A percentile compares a stretch with the other conserved stretches of the same genome.
phyloP scores from a whole-genome alignment of 768 basidiomycete species.

The Lentinula sp. region DNA sequence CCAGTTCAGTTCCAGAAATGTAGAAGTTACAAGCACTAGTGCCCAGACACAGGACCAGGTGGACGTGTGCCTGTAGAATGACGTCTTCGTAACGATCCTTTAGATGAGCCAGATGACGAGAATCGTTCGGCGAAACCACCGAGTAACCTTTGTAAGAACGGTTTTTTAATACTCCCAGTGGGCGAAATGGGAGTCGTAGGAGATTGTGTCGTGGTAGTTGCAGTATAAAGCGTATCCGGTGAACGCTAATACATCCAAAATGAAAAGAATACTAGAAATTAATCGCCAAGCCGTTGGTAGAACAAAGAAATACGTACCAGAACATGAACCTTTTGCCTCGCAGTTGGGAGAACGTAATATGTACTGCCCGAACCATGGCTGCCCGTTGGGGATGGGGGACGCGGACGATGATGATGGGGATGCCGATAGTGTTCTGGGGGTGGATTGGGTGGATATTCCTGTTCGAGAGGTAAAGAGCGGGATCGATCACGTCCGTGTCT shows the following conservation, averaged over 20 bases:
- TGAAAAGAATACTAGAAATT: constrained; percentile 18
- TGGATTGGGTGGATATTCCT: constrained; percentile 8
- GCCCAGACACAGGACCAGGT: constrained; percentile 2
- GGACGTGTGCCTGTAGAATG: constrained; percentile 38
- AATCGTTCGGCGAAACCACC: constrained; percentile 45
- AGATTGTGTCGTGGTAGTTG: constrained; percentile 54
- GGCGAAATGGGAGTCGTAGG: constrained; percentile 42
- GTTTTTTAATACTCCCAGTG: constrained; percentile 36
- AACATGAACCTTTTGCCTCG: constrained; percentile 71
- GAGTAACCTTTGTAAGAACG: constrained; percentile 52
- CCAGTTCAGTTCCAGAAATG: not conserved
- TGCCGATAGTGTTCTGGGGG: not conserved
- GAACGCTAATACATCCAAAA: constrained; percentile 1
- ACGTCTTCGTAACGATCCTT: constrained; percentile 30
- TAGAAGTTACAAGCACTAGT: not conserved
- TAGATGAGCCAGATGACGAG: constrained; percentile 31
- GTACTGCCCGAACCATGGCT: constrained; percentile 62
- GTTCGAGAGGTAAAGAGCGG: constrained; percentile 16
- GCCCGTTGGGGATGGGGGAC: constrained; percentile 29
- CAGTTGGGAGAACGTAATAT: constrained; percentile 67
- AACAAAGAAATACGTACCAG: constrained; percentile 45
- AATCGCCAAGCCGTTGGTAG: constrained; percentile 8
- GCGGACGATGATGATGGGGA: not conserved
- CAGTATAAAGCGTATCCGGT: constrained; percentile 50
- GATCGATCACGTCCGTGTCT: constrained; percentile 21